A percentile compares a stretch with the other conserved stretches of the same genome.
Evolutionary conservation across 2,329 filamentous ascomycete species (phyloP).

Genomic region (Leptographium lundbergii): DNA sequence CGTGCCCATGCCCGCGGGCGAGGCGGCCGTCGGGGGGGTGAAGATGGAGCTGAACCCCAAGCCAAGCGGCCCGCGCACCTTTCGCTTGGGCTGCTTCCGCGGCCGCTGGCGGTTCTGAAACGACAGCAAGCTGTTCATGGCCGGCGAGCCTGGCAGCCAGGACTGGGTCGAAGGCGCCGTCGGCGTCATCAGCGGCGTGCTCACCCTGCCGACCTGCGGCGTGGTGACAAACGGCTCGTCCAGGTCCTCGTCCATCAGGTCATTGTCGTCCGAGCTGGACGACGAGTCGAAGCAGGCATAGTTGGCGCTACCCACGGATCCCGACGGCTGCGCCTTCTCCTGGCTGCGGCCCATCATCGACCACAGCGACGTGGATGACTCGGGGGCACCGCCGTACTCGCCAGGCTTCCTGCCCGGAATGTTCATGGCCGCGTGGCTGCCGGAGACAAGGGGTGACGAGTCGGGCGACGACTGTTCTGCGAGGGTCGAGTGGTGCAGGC

Average conservation of each 20-base stretch:
- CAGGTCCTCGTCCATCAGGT: slow-evolving; percentile 59
- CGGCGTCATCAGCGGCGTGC: slow-evolving; percentile 26
- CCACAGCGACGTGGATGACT: slow-evolving; percentile 62
- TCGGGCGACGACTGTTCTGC: slow-evolving; percentile 81
- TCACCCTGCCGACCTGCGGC: slow-evolving; percentile 57
- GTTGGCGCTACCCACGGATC: slow-evolving; percentile 66
- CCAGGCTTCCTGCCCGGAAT: slow-evolving; percentile 38
- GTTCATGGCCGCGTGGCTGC: slow-evolving; percentile 34
- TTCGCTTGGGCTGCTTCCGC: slow-evolving; percentile 51
- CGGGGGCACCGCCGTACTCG: slow-evolving; percentile 39
- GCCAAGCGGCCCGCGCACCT: slow-evolving; percentile 31
- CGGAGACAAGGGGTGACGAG: slow-evolving; percentile 71
- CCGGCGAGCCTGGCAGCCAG: slow-evolving; percentile 38
- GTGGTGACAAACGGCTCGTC: slow-evolving; percentile 75
- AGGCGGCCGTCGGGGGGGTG: slow-evolving; percentile 16
- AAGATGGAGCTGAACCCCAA: slow-evolving; percentile 33
- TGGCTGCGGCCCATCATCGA: slow-evolving; percentile 51
- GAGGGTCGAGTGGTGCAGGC: slow-evolving; percentile 87
- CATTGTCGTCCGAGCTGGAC: slow-evolving; percentile 58
- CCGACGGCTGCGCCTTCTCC: slow-evolving; percentile 62
- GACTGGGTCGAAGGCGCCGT: background rate
- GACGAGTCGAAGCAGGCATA: slow-evolving; percentile 62
- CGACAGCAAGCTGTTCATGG: slow-evolving; percentile 65
- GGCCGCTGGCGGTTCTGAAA: slow-evolving; percentile 68
- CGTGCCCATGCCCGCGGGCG: background rate